These are phyloP conservation scores for Curvularia verruculosa DNA, from an alignment of 2,329 filamentous ascomycete genomes.

Conservation along the genomic window DNA sequence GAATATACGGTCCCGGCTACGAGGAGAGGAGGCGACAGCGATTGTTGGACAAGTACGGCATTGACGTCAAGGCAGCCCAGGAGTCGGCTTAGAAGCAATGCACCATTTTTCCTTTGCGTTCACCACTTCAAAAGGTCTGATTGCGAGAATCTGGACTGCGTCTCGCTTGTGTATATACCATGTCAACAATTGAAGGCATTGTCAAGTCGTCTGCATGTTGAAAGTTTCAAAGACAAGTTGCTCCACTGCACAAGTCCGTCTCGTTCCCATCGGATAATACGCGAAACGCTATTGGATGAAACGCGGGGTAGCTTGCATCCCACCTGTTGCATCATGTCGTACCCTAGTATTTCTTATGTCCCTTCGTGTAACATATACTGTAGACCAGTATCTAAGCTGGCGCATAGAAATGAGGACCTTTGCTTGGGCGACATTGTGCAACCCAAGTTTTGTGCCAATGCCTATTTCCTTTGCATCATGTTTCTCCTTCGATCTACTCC, in stretches of 20 bases:
- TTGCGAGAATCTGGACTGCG: conserved; percentile 16
- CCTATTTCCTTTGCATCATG: neutral
- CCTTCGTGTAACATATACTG: neutral
- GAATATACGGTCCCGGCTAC: conserved; percentile 80
- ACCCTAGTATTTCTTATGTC: neutral
- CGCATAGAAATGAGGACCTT: neutral
- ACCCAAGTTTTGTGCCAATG: neutral
- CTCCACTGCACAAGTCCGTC: neutral
- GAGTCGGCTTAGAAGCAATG: conserved; percentile 24
- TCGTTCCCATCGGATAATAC: conserved; percentile 2
- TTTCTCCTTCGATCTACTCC: neutral
- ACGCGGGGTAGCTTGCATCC: conserved; percentile 23
- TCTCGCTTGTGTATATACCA: conserved; percentile 28
- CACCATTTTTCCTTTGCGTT: conserved; percentile 30
- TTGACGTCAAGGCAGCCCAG: conserved; percentile 66
- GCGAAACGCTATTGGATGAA: conserved; percentile 11
- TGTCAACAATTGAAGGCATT: conserved; percentile 12
- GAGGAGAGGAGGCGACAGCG: conserved; percentile 81
- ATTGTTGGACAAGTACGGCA: conserved; percentile 84
- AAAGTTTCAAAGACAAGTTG: neutral
- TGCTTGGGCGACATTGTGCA: neutral
- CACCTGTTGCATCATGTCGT: conserved; percentile 9
- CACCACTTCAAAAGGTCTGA: conserved; percentile 22
- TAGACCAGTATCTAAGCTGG: neutral
- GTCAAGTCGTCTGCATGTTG: neutral